phyloP scores from a whole-genome alignment of 768 basidiomycete genomes.

The Amanita thiersii region DNA sequence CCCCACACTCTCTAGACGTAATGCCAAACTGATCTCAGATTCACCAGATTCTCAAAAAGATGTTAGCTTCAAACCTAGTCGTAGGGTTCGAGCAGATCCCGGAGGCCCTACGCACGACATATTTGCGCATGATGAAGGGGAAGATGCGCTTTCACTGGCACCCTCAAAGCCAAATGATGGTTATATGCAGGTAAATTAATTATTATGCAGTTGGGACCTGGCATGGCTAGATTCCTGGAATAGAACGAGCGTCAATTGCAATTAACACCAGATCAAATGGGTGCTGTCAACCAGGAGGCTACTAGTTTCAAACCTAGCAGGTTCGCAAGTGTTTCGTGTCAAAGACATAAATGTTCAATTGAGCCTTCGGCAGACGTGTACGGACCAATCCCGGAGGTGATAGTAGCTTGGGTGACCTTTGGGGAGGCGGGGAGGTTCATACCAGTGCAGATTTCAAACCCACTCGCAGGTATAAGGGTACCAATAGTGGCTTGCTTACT shows the following conservation, averaged over 20 bases:
- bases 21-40: too few species aligned
- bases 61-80: constrained; percentile 38
- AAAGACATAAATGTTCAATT: neutral
- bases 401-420: constrained; percentile 37
- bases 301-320: constrained; percentile 37
- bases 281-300: too few species aligned
- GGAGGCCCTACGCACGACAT: constrained; percentile 45
- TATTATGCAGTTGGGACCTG: too few species aligned
- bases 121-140: constrained; percentile 37
- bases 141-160: constrained; percentile 52
- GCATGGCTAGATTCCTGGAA: neutral
- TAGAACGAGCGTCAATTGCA: too few species aligned
- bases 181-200: constrained; percentile 1
- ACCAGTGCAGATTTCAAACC: constrained; percentile 58
- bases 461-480: constrained; percentile 46
- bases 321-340: constrained; percentile 20
- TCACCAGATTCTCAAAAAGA: constrained; percentile 14
- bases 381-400: constrained; percentile 38
- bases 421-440: constrained; percentile 30
- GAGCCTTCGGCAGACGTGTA: constrained; percentile 25
- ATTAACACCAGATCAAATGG: too few species aligned
- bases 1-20: too few species aligned
- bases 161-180: constrained; percentile 27
- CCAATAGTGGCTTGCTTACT: constrained; percentile 7
- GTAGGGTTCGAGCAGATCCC: constrained; percentile 49